These are phyloP conservation scores for Lindgomyces ingoldianus DNA, from an alignment of 495 filamentous ascomycete species.

Conservation along the genomic window DNA sequence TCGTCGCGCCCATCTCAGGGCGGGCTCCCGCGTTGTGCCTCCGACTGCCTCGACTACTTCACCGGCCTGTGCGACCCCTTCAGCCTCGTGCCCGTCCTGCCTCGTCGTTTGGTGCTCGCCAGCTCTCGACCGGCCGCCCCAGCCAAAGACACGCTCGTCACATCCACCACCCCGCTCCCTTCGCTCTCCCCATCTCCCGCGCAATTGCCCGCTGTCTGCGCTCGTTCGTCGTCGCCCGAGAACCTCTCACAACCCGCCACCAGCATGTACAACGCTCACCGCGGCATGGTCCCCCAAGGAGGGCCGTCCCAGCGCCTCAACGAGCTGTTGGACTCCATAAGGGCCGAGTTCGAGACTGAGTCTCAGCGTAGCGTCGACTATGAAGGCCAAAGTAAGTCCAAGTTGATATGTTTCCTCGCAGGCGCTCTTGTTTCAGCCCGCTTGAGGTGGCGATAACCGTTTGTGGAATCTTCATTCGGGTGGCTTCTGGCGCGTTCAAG, in stretches of 20 bases:
- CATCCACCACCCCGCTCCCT: slow-evolving; percentile 1
- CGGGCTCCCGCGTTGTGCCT: neutral
- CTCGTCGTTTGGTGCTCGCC: slow-evolving; percentile 9
- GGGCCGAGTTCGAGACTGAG: slow-evolving; percentile 86
- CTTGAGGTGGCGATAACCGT: neutral
- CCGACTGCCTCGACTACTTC: neutral
- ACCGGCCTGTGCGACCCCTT: slow-evolving; percentile 20
- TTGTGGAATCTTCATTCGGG: neutral
- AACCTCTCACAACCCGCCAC: slow-evolving; percentile 4
- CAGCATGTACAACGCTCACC: slow-evolving; percentile 77
- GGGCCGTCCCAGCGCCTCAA: slow-evolving; percentile 66
- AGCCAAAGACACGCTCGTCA: slow-evolving; percentile 12
- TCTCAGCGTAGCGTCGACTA: slow-evolving; percentile 72
- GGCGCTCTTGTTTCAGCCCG: slow-evolving; percentile 5
- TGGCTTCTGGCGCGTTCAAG: neutral
- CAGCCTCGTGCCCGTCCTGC: slow-evolving; percentile 25
- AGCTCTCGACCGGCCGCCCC: neutral
- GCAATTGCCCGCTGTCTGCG: neutral
- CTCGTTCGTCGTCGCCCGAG: neutral
- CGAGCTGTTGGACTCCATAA: slow-evolving; percentile 87
- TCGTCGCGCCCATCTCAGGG: slow-evolving; percentile 25
- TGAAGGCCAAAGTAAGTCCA: slow-evolving; percentile 83
- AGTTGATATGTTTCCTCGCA: neutral
- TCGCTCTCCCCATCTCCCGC: neutral
- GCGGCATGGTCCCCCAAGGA: slow-evolving; percentile 67